phyloP scores from a whole-genome alignment of 2,329 filamentous ascomycete species.

The Xylariaceae sp. region DNA sequence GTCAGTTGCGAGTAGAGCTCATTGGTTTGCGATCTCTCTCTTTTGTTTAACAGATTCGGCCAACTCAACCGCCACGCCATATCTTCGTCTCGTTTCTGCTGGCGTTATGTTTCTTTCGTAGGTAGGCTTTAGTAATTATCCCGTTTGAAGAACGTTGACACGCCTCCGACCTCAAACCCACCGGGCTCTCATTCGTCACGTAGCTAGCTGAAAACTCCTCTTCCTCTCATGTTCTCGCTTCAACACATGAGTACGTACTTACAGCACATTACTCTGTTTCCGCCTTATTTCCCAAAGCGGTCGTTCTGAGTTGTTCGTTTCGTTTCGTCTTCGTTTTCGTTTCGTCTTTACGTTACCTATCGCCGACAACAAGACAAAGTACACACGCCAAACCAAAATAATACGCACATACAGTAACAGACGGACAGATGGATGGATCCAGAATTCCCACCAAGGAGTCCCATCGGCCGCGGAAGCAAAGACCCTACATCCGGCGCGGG shows the following conservation, averaged over 20 bases:
- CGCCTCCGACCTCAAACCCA: not conserved
- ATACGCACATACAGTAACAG: no score
- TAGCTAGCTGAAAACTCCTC: not conserved
- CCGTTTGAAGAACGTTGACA: not conserved
- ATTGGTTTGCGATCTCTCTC: no score
- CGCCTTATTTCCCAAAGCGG: no score
- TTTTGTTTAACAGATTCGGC: not conserved
- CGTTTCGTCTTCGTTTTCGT: no score
- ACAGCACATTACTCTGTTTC: no score
- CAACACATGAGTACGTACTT: no score
- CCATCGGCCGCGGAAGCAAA: slow-evolving; percentile 35
- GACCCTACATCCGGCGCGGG: slow-evolving; percentile 33
- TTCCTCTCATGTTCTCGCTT: not conserved
- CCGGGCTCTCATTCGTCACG: not conserved
- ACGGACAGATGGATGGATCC: slow-evolving; percentile 29
- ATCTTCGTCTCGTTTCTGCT: not conserved
- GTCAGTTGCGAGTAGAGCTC: no score
- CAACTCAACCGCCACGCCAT: slow-evolving; percentile 7
- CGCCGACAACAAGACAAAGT: no score
- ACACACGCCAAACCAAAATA: no score
- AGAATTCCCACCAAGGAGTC: no score
- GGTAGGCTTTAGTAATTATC: not conserved
- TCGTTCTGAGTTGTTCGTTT: no score
- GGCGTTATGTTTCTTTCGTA: not conserved
- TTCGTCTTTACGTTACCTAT: no score